phyloP scores from a whole-genome alignment of 1,139 yeast species.

The Yamadazyma conglobata region DNA sequence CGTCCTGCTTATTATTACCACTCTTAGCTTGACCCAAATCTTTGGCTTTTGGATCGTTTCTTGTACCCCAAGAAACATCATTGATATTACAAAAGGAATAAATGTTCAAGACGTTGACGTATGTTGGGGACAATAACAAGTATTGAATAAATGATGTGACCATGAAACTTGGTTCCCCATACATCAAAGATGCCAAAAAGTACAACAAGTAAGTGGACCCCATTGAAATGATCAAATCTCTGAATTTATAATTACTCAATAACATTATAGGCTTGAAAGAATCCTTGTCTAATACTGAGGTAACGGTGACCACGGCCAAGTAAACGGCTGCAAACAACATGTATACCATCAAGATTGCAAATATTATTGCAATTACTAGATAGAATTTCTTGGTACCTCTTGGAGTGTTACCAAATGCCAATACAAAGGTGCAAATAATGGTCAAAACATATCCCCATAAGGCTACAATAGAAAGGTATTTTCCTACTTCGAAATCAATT shows the following conservation, averaged over 20 bases:
- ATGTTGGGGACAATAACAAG: conserved; percentile 67
- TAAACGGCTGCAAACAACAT: conserved; percentile 71
- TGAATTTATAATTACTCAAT: conserved; percentile 60
- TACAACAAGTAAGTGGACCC: conserved; percentile 82
- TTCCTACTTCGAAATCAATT: conserved; percentile 44
- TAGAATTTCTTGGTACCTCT: conserved; percentile 45
- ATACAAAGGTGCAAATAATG: conserved; percentile 42
- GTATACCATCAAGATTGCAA: conserved; percentile 46
- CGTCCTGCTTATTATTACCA: conserved; percentile 57
- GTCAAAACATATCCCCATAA: conserved; percentile 44
- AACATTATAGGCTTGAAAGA: conserved; percentile 47
- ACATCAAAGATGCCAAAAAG: conserved; percentile 68
- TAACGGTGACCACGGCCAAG: conserved; percentile 73
- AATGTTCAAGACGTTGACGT: conserved; percentile 74
- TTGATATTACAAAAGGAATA: conserved; percentile 89
- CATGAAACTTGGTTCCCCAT: conserved; percentile 79
- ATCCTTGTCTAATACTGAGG: conserved; percentile 34
- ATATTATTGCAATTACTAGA: conserved; percentile 37
- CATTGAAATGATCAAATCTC: conserved; percentile 85
- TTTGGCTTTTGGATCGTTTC: conserved; percentile 60
- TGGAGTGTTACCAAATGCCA: conserved; percentile 49
- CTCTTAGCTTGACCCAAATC: conserved; percentile 71
- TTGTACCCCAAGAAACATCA: conserved; percentile 93
- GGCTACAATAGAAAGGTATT: conserved; percentile 38
- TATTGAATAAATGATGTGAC: conserved; percentile 70